These are phyloP conservation scores for Elsinoe fawcettii DNA, from an alignment of 2,329 filamentous ascomycete species.

Conservation along the genomic window DNA sequence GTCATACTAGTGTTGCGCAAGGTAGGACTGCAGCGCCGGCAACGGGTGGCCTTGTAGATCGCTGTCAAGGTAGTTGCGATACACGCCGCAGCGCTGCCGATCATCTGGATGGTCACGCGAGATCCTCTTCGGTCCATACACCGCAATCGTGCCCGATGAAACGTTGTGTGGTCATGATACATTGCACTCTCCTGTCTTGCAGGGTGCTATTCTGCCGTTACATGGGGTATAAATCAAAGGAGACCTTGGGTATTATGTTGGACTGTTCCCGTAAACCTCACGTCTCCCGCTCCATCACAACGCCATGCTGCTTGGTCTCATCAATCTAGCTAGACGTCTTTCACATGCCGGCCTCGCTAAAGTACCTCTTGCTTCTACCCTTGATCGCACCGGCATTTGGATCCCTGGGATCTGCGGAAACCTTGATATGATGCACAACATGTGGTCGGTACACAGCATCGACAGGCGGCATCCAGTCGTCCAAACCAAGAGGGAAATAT, in stretches of 20 bases:
- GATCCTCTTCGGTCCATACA: neutral
- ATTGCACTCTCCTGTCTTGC: neutral
- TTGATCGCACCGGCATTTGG: conserved; percentile 22
- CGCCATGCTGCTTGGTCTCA: neutral
- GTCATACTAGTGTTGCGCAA: too few species aligned
- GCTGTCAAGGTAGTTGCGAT: neutral
- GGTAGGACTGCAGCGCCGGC: too few species aligned
- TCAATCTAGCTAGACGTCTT: too few species aligned
- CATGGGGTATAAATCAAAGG: neutral
- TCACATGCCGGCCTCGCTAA: conserved; percentile 33
- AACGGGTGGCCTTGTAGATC: neutral
- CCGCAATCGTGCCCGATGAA: neutral
- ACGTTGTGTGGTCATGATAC: neutral
- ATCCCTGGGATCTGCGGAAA: conserved; percentile 41
- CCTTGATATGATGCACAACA: conserved; percentile 77
- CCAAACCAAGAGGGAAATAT: conserved; percentile 84
- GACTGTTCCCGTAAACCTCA: neutral
- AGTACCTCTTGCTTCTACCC: conserved; percentile 41
- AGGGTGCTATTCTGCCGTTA: neutral
- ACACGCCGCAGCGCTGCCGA: neutral
- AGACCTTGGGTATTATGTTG: neutral
- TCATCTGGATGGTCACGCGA: neutral
- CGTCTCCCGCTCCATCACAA: neutral
- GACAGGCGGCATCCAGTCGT: conserved; percentile 88
- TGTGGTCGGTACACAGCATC: conserved; percentile 87